Base-by-base conservation (phyloP, 2,329 filamentous ascomycete species). In the Ophiocordyceps camponoti-rufipedis region DNA sequence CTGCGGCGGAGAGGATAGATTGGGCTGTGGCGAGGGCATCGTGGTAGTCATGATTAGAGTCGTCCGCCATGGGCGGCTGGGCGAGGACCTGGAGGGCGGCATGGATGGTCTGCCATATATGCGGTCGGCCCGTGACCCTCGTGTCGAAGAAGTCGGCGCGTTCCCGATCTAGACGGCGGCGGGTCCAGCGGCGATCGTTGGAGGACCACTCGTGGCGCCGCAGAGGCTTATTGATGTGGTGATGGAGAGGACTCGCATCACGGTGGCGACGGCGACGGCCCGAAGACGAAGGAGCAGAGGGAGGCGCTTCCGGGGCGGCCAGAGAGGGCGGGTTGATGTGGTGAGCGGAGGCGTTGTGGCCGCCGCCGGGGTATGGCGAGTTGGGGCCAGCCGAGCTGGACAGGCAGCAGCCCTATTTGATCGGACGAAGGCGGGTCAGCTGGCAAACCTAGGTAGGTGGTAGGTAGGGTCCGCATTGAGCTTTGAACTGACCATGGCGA, bases 81-180 rank as follows among this genome's bases (percentile, higher is more conserved):
- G 81, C 81, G 49, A 94, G 59, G 7, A 84, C 65, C 49, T 82
- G 74, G 16, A 86, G 69, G 0, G 80, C 82, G 1, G 77, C 67
- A 42, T 72, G 72, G 13, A 95, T 61, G 0, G 84, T 80, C 53
- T 76, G 76, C 89, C 89, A 96, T 28, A 91, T 73, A 60, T 94
- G 85, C 5, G 71, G 56, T 4, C 77, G 72, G 2, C 86, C 86
- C 0, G 82, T 83, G 14, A 93, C 85, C 42, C 86, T 70, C 1
- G 88, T 95, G 49, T 95, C 87, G 62, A 94, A 96, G 68, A 93
- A 95, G 49, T 86, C 86, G 43, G 65, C 66, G 43, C 89, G 75
- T 63, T 94, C 85, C 31, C 70, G 70, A 48, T 78, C 74, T 2
- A 94, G 67, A 45, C 80, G 67, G 14, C 63, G 57, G n/a, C 73